Evolutionary conservation across 2,329 filamentous ascomycete genomes (phyloP).

Genomic region (Grosmannia huntii): DNA sequence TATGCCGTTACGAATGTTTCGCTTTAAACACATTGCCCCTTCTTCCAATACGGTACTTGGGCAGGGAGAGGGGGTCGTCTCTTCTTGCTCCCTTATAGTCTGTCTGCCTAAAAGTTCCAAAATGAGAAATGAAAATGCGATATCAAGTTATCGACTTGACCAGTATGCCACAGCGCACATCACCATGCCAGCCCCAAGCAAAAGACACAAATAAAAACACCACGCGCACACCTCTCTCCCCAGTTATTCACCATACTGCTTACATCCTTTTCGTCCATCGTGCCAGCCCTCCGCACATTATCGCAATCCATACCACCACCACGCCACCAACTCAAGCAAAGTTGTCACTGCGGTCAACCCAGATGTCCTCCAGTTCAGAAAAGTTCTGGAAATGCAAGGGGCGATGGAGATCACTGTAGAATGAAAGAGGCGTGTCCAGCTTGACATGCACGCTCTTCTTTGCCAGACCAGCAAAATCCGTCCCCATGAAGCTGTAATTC

Average conservation of each 20-base stretch:
- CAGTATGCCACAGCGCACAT: no score
- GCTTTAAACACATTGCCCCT: no score
- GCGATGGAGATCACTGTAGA: slow-evolving; percentile 86
- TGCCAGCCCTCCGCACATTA: neutral
- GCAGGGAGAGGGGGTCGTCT: no score
- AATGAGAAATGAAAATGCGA: no score
- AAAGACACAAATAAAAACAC: neutral
- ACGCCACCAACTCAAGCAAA: slow-evolving; percentile 54
- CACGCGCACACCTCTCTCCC: neutral
- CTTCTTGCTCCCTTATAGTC: no score
- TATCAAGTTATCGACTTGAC: no score
- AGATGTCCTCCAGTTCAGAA: slow-evolving; percentile 91
- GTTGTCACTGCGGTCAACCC: slow-evolving; percentile 85
- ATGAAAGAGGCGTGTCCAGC: slow-evolving; percentile 78
- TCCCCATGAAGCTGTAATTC: slow-evolving; percentile 99
- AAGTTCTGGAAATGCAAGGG: slow-evolving; percentile 96
- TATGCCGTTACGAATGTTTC: no score
- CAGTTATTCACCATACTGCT: neutral
- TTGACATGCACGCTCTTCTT: slow-evolving; percentile 88
- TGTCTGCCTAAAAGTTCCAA: no score
- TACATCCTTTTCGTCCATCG: neutral
- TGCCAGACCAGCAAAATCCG: slow-evolving; percentile 72
- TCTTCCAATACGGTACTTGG: no score
- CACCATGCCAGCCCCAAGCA: neutral
- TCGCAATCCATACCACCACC: no score